These are phyloP conservation scores for Diaporthe vaccinii DNA, from an alignment of 2,329 filamentous ascomycete genomes.

Conservation along the genomic window DNA sequence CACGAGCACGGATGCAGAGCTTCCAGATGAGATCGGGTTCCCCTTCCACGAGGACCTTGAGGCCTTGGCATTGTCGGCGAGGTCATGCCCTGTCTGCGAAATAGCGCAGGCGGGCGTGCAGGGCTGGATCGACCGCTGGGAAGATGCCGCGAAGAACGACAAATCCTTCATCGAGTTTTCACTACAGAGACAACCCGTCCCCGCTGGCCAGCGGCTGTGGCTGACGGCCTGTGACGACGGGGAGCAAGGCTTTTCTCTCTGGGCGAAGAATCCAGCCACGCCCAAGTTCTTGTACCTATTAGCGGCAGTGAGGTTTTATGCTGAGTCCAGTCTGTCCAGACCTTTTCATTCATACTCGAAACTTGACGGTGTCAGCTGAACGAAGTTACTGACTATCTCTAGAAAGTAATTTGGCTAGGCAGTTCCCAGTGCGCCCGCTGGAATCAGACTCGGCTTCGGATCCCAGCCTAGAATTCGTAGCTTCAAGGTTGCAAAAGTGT, in stretches of 20 bases:
- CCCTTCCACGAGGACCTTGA: slow-evolving; percentile 7
- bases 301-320: slow-evolving; percentile 16
- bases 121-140: slow-evolving; percentile 8
- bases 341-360: neutral
- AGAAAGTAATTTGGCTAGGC: neutral
- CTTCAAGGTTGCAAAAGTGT: slow-evolving; percentile 12
- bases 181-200: neutral
- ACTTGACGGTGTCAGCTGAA: neutral
- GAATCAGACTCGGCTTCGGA: slow-evolving; percentile 2
- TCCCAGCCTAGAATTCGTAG: neutral
- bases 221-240: slow-evolving; percentile 6
- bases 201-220: neutral
- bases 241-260: slow-evolving; percentile 18
- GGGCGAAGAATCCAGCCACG: neutral
- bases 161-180: slow-evolving; percentile 1
- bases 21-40: neutral
- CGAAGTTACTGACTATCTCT: neutral
- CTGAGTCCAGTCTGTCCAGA: neutral
- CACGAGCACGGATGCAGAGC: neutral
- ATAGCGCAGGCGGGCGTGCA: slow-evolving; percentile 12
- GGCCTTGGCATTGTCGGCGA: slow-evolving; percentile 1
- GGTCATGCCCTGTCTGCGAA: slow-evolving; percentile 14
- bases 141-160: slow-evolving; percentile 17
- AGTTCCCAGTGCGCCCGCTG: slow-evolving; percentile 15
- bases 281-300: neutral